Evolutionary conservation across 805 yeast genomes (phyloP).

Genomic region (Wickerhamomyces ciferrii): DNA sequence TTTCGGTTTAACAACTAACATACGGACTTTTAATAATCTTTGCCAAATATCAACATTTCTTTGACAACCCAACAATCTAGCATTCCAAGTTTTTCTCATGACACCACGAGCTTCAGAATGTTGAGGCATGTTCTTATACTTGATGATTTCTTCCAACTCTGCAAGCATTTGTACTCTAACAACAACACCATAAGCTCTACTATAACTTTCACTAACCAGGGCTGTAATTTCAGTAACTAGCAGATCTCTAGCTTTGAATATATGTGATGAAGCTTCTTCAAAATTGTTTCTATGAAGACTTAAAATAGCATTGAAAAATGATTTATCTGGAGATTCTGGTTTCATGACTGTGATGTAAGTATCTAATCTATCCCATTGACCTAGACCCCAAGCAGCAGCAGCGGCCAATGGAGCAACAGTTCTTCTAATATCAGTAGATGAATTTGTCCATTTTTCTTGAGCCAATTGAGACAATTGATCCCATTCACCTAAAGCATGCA

Average conservation of each 20-base stretch:
- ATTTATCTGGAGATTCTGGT: constrained; percentile 87
- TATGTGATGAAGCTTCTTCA: constrained; percentile 73
- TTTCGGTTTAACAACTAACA: constrained; percentile 88
- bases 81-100: constrained; percentile 91
- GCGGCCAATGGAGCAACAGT: constrained; percentile 96
- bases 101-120: constrained; percentile 73
- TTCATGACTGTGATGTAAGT: constrained; percentile 87
- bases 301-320: constrained; percentile 89
- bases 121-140: constrained; percentile 79
- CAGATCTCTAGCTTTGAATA: constrained; percentile 79
- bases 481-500: constrained; percentile 99
- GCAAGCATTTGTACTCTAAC: constrained; percentile 97
- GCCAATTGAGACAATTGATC: constrained; percentile 85
- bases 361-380: constrained; percentile 96
- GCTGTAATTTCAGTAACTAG: constrained; percentile 93
- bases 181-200: constrained; percentile 93
- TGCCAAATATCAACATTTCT: constrained; percentile 99
- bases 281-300: constrained; percentile 83
- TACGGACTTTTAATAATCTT: constrained; percentile 86
- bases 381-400: constrained; percentile 98
- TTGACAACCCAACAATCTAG: constrained; percentile 88
- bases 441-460: constrained; percentile 73
- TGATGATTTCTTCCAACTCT: constrained; percentile 91
- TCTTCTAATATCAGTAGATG: constrained; percentile 69
- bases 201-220: constrained; percentile 89